A percentile compares a stretch with the other conserved stretches of the same genome.
phyloP scores from a whole-genome alignment of 140 eudicot species.

The Erigeron philadelphicus region DNA sequence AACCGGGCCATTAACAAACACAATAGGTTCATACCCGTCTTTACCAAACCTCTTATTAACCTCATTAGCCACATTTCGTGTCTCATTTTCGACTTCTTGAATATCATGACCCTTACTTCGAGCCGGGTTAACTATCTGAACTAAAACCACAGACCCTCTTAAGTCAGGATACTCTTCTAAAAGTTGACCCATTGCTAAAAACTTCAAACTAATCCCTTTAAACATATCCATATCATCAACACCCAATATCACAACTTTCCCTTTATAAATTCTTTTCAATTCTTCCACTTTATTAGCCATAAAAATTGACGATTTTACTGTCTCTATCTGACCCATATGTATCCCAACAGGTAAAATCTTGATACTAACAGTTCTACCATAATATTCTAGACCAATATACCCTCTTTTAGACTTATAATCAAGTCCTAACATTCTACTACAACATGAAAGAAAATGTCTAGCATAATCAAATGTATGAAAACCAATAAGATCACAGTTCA shows the following conservation, averaged over 20 bases:
- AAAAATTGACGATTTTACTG: slow-evolving; percentile 34
- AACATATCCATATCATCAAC: slow-evolving; percentile 92
- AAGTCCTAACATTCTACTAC: slow-evolving; percentile 84
- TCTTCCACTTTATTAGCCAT: slow-evolving; percentile 46
- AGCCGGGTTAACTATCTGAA: slow-evolving; percentile 58
- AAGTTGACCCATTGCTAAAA: slow-evolving; percentile 54
- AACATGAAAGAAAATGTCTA: slow-evolving; percentile 76
- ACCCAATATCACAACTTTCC: slow-evolving; percentile 69
- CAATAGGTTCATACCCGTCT: slow-evolving; percentile 47
- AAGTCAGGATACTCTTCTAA: slow-evolving; percentile 38
- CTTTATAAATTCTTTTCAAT: slow-evolving; percentile 41
- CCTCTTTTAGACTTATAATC: slow-evolving; percentile 84
- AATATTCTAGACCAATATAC: slow-evolving; percentile 83
- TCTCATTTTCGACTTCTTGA: slow-evolving; percentile 47
- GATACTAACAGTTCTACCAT: slow-evolving; percentile 81
- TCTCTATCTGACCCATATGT: slow-evolving; percentile 68
- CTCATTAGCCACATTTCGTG: slow-evolving; percentile 38
- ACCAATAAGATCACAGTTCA: slow-evolving; percentile 79
- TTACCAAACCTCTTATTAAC: slow-evolving; percentile 42
- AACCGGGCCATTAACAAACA: slow-evolving; percentile 46
- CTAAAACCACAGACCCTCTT: slow-evolving; percentile 53
- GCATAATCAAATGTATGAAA: slow-evolving; percentile 90
- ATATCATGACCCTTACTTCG: slow-evolving; percentile 59
- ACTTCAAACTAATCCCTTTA: slow-evolving; percentile 76
- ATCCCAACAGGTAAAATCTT: slow-evolving; percentile 85